These are phyloP conservation scores for Trichoderma pleuroti DNA, from an alignment of 2,329 filamentous ascomycete genomes.

Conservation along the genomic window DNA sequence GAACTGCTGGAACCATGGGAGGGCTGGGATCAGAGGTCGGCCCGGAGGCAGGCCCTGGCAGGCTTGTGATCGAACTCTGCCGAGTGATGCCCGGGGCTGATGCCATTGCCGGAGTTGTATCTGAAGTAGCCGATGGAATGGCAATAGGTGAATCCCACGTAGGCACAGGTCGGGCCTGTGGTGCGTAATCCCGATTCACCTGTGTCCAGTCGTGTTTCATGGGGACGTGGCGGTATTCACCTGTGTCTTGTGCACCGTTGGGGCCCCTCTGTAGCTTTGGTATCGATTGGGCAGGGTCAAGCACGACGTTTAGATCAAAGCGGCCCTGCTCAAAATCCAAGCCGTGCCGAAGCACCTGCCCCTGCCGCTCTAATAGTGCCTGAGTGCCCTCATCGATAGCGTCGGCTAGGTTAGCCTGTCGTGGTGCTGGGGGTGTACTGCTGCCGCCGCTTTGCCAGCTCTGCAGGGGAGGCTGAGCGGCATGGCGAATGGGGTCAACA, in stretches of 20 bases:
- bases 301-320: conserved; percentile 69
- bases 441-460: conserved; percentile 9
- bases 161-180: not conserved
- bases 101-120: not conserved
- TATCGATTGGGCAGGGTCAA: conserved; percentile 55
- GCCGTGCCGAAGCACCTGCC: conserved; percentile 49
- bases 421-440: conserved; percentile 1
- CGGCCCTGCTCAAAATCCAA: conserved; percentile 63
- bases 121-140: not conserved
- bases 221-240: conserved; percentile 43
- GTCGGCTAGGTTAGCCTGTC: not conserved
- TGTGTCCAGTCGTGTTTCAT: conserved; percentile 51
- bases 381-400: conserved; percentile 9
- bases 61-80: conserved; percentile 34
- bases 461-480: not conserved
- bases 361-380: conserved; percentile 43
- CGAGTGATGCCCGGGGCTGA: not conserved
- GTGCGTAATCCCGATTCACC: conserved; percentile 24
- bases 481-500: not conserved
- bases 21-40: conserved; percentile 44
- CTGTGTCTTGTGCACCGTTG: conserved; percentile 46
- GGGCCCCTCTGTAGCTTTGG: conserved; percentile 50
- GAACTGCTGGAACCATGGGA: not conserved
- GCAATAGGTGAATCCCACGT: conserved; percentile 1
- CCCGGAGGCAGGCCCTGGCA: conserved; percentile 50